Base-by-base conservation (phyloP, 331 rosid genomes). In the Acacia pycnantha region DNA sequence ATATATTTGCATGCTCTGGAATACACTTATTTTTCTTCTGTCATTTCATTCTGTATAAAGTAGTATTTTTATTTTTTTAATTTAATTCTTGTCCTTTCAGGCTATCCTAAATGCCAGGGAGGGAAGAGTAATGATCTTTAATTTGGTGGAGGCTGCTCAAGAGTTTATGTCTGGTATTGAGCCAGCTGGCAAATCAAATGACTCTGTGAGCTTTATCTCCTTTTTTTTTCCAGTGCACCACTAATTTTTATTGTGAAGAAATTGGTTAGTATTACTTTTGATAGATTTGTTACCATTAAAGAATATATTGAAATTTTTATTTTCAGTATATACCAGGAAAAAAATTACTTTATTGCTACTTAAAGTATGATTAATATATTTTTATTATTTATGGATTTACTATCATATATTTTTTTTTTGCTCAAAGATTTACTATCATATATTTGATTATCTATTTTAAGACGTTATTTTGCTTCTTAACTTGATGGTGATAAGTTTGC, bases 81-180 rank as follows among this genome's bases (percentile, higher is more conserved):
- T 54, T 67, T 53, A 75, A 24, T 44, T 73, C 48, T n/a, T 65
- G 44, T 77, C 69, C 27, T 88, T 84, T 74, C 81, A 95, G 99
- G 99, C 99, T 46, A 89, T 64, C 89, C 88, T 87, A 76, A 95
- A 95, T 81, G 92, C 99, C 29, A 87, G 98, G 85, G 98, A 95
- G 81, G 99, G 97, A 79, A 89, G 98, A 44, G 97, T 93, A 58
- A 93, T 93, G 98, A 86, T 95, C 82, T 95, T 90, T 88, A 93
- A 95, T 89, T 85, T 95, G 88, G 99, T 92, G 62, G 98, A 95
- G 92, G 97, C 99, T 75, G 97, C 98, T 76, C 99, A 93, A 87
- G 99, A 95, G 80, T 95, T 95, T 84, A 86, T 95, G 65, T 95
- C 99, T 68, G 92, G 90, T 83, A 87, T 92, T 80, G 94, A 86